A percentile compares a stretch with the other conserved stretches of the same genome.
phyloP scores from a whole-genome alignment of 2,329 filamentous ascomycete genomes.

The Sclerotinia glacialis region DNA sequence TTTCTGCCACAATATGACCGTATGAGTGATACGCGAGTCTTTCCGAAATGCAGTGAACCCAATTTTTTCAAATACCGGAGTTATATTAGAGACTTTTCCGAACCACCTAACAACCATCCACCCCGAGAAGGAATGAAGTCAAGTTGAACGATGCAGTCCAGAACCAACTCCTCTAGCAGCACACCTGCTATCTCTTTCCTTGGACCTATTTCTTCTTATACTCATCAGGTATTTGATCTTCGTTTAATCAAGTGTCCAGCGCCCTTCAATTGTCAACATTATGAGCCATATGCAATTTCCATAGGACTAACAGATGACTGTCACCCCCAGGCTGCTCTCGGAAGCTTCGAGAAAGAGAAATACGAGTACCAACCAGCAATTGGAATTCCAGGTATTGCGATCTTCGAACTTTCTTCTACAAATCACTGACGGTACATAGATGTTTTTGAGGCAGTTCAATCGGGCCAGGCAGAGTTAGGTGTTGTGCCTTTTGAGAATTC shows the following conservation, averaged over 20 bases:
- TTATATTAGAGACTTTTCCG: conserved; percentile 5
- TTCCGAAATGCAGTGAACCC: conserved; percentile 21
- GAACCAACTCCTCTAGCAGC: conserved; percentile 10
- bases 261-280: conserved; percentile 22
- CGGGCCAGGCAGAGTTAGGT: conserved; percentile 61
- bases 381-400: conserved; percentile 28
- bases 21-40: conserved; percentile 20
- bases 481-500: conserved; percentile 96
- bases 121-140: conserved; percentile 12
- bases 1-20: conserved; percentile 5
- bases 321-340: conserved; percentile 51
- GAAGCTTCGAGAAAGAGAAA: conserved; percentile 45
- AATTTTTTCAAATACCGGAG: background rate
- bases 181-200: conserved; percentile 53
- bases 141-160: conserved; percentile 18
- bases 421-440: conserved; percentile 49
- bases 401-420: background rate
- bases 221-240: conserved; percentile 57
- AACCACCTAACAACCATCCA: conserved; percentile 12
- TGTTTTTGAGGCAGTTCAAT: conserved; percentile 76
- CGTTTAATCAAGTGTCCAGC: conserved; percentile 24
- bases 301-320: conserved; percentile 34
- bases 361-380: conserved; percentile 25
- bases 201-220: conserved; percentile 64
- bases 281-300: conserved; percentile 14